A percentile compares a stretch with the other conserved stretches of the same genome.
Conservation (phyloP, 1,139 yeast genomes). For the Torulaspora globosa region DNA sequence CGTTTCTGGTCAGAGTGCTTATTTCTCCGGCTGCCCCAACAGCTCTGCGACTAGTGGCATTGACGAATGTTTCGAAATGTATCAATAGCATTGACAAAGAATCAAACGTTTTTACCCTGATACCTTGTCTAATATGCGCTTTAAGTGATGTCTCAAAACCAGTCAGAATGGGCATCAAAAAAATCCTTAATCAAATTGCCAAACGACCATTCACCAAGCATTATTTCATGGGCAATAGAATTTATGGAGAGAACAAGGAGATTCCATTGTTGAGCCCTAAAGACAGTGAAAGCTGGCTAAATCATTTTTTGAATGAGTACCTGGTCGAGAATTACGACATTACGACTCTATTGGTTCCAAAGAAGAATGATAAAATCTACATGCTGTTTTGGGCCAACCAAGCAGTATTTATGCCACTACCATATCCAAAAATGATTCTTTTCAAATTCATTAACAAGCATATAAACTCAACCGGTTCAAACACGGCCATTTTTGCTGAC, state of each 20-base stretch:
- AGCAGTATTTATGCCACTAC: conserved; percentile 43
- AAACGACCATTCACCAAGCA: conserved; percentile 42
- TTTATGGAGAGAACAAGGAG: conserved; percentile 47
- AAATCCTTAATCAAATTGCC: conserved; percentile 36
- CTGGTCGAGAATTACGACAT: conserved; percentile 46
- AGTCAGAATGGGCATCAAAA: conserved; percentile 40
- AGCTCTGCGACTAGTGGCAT: conserved; percentile 48
- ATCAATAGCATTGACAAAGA: conserved; percentile 40
- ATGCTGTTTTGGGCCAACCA: conserved; percentile 51
- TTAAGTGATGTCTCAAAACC: conserved; percentile 41
- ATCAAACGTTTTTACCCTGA: conserved; percentile 41
- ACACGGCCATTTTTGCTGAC: conserved; percentile 40
- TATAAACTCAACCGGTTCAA: conserved; percentile 31
- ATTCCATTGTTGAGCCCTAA: conserved; percentile 61
- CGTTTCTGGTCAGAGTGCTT: conserved; percentile 57
- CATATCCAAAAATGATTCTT: conserved; percentile 44
- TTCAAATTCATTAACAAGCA: conserved; percentile 31
- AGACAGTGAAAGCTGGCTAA: conserved; percentile 52
- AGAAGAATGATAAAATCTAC: conserved; percentile 44
- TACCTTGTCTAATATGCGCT: conserved; percentile 43
- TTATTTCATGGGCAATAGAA: conserved; percentile 40
- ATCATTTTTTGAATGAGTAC: conserved; percentile 45
- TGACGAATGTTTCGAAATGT: conserved; percentile 41
- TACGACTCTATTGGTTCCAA: conserved; percentile 39
- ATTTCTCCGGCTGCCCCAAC: conserved; percentile 56